A percentile compares a stretch with the other conserved stretches of the same genome.
Evolutionary conservation across 768 basidiomycete genomes (phyloP).

Genomic region (Floccularia luteovirens): DNA sequence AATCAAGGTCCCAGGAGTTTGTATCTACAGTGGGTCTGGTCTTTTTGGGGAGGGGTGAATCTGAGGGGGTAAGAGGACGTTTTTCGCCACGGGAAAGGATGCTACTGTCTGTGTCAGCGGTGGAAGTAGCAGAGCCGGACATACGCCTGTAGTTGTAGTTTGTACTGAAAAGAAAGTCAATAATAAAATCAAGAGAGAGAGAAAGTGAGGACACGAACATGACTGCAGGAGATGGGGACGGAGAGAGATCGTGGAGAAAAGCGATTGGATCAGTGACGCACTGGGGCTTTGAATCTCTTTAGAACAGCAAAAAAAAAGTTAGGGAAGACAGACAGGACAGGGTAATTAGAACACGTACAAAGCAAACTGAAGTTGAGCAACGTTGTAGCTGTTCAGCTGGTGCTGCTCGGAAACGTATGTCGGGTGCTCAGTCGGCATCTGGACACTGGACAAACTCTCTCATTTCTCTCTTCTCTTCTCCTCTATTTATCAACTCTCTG

Average conservation of each 20-base stretch:
- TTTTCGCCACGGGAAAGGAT: constrained; percentile 55
- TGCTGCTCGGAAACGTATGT: constrained; percentile 15
- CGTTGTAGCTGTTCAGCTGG: constrained; percentile 53
- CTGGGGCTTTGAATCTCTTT: too few species aligned
- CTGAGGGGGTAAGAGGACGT: constrained; percentile 45
- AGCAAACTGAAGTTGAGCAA: constrained; percentile 54
- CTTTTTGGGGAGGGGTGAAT: constrained; percentile 49
- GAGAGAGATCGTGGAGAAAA: constrained; percentile 39
- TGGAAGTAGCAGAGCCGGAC: constrained; percentile 69
- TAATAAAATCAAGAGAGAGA: constrained; percentile 6
- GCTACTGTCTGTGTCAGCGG: constrained; percentile 60
- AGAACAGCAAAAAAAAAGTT: too few species aligned
- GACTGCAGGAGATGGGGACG: constrained; percentile 35
- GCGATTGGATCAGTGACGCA: constrained; percentile 24
- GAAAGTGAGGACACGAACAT: constrained; percentile 25
- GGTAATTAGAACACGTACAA: constrained; percentile 32
- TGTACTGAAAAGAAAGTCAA: constrained; percentile 18
- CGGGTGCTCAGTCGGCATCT: constrained; percentile 53
- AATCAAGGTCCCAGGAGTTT: constrained; percentile 24
- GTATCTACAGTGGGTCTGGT: constrained; percentile 27
- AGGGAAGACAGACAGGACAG: constrained; percentile 10
- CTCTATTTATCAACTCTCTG: too few species aligned
- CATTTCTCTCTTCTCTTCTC: too few species aligned
- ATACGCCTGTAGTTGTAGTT: constrained; percentile 57
- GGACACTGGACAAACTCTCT: too few species aligned